Evolutionary conservation across 257 asterid species (phyloP).

Genomic region (Solanum dulcamara): DNA sequence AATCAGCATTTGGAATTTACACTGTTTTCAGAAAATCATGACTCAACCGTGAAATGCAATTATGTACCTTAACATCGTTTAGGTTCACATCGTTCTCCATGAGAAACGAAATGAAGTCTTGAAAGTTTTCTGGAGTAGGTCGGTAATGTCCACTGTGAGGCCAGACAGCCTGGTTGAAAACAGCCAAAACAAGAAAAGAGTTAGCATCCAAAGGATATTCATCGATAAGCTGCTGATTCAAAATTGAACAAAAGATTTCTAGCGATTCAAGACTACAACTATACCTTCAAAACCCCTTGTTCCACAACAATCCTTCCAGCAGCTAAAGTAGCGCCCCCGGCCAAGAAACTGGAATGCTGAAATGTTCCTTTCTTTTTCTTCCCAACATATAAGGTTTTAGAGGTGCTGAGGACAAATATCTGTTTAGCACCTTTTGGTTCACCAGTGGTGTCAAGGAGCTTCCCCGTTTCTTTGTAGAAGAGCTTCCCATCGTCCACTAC

Average conservation of each 20-base stretch:
- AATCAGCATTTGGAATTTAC: background rate
- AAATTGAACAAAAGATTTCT: background rate
- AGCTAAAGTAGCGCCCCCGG: conserved; percentile 62
- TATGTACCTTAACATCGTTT: conserved; percentile 41
- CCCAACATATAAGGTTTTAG: conserved; percentile 32
- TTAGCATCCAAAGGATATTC: background rate
- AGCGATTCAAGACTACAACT: background rate
- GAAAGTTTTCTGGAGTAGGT: conserved; percentile 54
- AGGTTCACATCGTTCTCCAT: conserved; percentile 39
- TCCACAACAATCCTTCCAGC: conserved; percentile 56
- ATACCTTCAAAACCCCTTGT: conserved; percentile 39
- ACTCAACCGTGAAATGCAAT: background rate
- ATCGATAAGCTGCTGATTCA: background rate
- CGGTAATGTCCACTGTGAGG: conserved; percentile 66
- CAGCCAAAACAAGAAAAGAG: background rate
- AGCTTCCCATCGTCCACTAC: conserved; percentile 36
- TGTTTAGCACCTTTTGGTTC: conserved; percentile 35
- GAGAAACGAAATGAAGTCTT: conserved; percentile 44
- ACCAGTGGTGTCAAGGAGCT: conserved; percentile 26
- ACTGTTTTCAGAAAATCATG: background rate
- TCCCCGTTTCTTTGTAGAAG: conserved; percentile 38
- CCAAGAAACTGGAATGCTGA: conserved; percentile 65
- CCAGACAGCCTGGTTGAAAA: conserved; percentile 37
- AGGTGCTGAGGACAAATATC: conserved; percentile 55
- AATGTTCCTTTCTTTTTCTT: conserved; percentile 53